Base-by-base conservation (phyloP, 2,329 filamentous ascomycete genomes). In the Penicillium sp. region DNA sequence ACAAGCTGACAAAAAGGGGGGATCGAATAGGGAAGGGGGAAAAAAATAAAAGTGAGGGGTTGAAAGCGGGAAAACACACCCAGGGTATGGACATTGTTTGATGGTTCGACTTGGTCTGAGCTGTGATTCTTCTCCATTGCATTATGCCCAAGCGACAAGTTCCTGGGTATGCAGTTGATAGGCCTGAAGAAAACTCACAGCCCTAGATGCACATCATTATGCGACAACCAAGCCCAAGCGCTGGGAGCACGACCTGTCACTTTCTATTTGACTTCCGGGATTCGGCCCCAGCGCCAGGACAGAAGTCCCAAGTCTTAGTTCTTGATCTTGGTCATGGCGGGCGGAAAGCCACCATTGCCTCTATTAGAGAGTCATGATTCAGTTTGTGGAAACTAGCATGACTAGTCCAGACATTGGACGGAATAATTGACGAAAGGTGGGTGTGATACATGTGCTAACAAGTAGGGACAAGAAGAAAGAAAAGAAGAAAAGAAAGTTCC, bases 401-500 rank as follows among this genome's bases (percentile, higher is more conserved):
- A 39, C 40, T 39, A 16, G 16, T 27, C 23, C 39, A 23, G 23
- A 33, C 10, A 6, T 2, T 19, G 47, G 31, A 23, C 6, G 6
- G n/a, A 40, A 40, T 46, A 34, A 27, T 45, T 15, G 29, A 11
- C 6, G 29, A 25, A 27, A 10, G 21, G 49, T 46, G 38, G 23
- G 15, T 11, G 48, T 44, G 46, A 50, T 23, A 16, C 41, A 15
- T 25, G 47, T 50, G 44, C 44, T 41, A 41, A 48, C 39, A 53
- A 48, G 41, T 44, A 40, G 43, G 39, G 45, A 47, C 31, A 55
- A 46, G 49, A 43, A 46, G 46, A 60, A 29, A 49, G 45, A 50
- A 39, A 44, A 49, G 51, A 56, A 51, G 40, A 45, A 52, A 53
- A 60, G 48, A 62, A 57, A 55, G 25, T 50, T 53, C 50, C 50